Base-by-base conservation (phyloP, 1,284 basidiomycete species). In the Cryptococcus deneoformans region DNA sequence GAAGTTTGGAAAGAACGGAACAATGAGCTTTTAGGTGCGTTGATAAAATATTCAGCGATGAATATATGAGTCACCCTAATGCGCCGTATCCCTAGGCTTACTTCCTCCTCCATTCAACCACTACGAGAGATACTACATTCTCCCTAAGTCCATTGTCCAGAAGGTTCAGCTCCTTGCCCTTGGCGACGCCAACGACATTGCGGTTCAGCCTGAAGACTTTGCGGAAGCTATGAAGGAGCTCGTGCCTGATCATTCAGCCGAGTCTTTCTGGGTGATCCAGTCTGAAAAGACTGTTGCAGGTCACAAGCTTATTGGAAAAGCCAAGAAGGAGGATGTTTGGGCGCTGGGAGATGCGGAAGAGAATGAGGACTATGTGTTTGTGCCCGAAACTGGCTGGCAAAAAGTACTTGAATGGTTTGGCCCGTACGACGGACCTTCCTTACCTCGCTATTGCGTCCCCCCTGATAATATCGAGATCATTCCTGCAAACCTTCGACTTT, bases 371-470 rank as follows among this genome's bases (percentile, higher is more conserved):
- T 85, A 88, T 57, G 87, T 90, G 69, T 88, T 86, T 67, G 80
- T 97, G 4, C 89, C 90, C 0, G 79, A 82, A 54, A 80, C 82
- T 34, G 86, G 86, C 6, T 96, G 90, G 92, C 71, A 82, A 24
- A 79, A 82, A 24, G 82, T 97, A 42, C 76, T 81, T 2, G 65
- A 80, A 48, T 90, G 89, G 90, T 89, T 53, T 38, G 66, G 64
- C 2, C 57, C 62, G 9, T 68, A 66, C 45, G 56, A 63, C 20
- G 69, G 61, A 59, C 60, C 66, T 20, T 11, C 81, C 82, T 59
- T 88, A 83, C 12, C 76, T 79, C 51, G 70, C 77, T 42, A 82
- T 83, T 63, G 80, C 82, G 58, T 77, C 81, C 20, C 77, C 80
- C 63, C 57, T 5, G 69, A 65, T 1, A 64, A 64, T n/a, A 79